Percentiles rank a stretch among this genome's conserved stretches.
Evolutionary conservation across 768 basidiomycete species (phyloP).

Genomic region (Leccinum olivaceopallidum): DNA sequence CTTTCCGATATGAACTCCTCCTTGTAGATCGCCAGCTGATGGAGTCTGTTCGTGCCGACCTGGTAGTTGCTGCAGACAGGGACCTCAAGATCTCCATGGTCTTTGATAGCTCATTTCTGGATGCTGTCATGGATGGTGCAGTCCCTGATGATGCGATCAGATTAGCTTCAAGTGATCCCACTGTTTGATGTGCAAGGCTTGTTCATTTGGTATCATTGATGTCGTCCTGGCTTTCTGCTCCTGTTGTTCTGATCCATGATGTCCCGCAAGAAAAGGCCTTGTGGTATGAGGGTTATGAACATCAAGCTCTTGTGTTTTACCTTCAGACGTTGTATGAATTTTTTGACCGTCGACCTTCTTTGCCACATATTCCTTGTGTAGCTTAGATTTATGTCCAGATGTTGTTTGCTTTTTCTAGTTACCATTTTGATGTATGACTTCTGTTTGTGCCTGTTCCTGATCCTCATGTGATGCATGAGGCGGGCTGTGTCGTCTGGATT

Average conservation of each 20-base stretch:
- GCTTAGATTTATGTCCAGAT: too few species aligned
- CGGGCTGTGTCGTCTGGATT: too few species aligned
- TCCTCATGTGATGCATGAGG: too few species aligned
- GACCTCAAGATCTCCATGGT: not conserved
- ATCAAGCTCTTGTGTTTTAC: not conserved
- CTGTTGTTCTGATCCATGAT: not conserved
- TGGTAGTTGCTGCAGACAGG: too few species aligned
- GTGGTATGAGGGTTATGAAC: not conserved
- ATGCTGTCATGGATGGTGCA: not conserved
- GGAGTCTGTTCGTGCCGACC: not conserved
- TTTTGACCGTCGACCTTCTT: not conserved
- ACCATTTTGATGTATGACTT: too few species aligned
- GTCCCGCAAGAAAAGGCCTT: not conserved
- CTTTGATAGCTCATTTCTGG: too few species aligned
- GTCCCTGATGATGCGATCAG: not conserved
- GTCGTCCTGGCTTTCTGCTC: not conserved
- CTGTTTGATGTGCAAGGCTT: not conserved
- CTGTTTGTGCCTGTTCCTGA: too few species aligned
- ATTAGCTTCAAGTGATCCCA: not conserved
- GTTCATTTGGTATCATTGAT: not conserved
- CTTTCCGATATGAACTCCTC: not conserved
- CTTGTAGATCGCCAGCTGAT: not conserved
- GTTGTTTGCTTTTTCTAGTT: too few species aligned
- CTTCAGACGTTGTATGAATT: not conserved
- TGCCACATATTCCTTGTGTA: not conserved